Evolutionary conservation across 2,329 filamentous ascomycete genomes (phyloP), one percentile per base, ranked within the genome.

Genomic region (Monosporascus sp.): DNA sequence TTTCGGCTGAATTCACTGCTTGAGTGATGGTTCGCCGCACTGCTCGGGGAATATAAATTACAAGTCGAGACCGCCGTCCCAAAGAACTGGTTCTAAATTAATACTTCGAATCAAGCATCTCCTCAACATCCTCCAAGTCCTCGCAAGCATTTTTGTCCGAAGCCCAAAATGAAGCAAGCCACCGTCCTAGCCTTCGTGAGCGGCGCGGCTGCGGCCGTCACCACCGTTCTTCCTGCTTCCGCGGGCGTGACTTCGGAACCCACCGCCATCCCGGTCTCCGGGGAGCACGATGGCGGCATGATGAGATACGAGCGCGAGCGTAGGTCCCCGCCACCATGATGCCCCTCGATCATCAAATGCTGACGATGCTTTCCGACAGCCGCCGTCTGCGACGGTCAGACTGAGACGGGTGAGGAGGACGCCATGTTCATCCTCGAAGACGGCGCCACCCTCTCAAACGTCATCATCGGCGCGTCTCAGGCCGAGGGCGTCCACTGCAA

Each of bases 241-340:
- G 50, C 53, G 9, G 54, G 51, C 7, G 54, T 50, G 22, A 43
- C 46, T 5, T 58, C 56, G 8, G 50, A 49, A 5, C 46, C 49
- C 11, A 39, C 44, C 7, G 48, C 56, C 22, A 56, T 58, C 41
- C 48, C 50, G 1, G 51, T 58, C 20, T 38, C 31, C n/a, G 48
- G 48, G 11, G 14, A 14, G n/a, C 41, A 7, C 37, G 48, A 50
- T 14, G 48, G 48, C n/a, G 48, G 48, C 37, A 50, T 50, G 48
- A 41, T 11, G 48, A 38, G 35, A n/a, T 50, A 24, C 36, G 48
- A 50, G 22, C 48, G 48, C 20, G 48, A 39, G 15, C 35, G 35
- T 36, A 38, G 17, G 35, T n/a, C n/a, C 35, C 27, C 45, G 18
- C 15, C n/a, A 15, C 44, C 20, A 17, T 6, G 14, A 9, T 46